Percentiles rank a stretch among this genome's conserved stretches.
These are phyloP conservation scores for Actinomortierella wolfii DNA, from an alignment of 371 early-diverging fungal species.

Conservation along the genomic window DNA sequence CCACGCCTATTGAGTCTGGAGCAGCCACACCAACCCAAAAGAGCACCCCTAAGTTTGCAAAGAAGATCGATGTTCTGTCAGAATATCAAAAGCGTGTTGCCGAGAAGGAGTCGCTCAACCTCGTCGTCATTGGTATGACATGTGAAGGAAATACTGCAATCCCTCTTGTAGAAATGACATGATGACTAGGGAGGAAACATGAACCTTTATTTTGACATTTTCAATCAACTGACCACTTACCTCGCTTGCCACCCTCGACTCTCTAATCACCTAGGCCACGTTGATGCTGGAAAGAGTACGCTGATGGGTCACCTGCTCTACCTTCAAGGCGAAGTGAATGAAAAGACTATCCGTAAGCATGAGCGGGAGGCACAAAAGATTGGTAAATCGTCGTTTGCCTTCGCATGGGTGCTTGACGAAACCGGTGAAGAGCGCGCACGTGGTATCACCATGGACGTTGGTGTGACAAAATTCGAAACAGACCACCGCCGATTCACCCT, in stretches of 20 bases:
- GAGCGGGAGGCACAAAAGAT: conserved; percentile 92
- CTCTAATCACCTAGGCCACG: conserved; percentile 76
- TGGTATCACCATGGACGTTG: conserved; percentile 98
- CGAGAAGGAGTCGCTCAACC: conserved; percentile 75
- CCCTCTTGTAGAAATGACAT: too few species aligned
- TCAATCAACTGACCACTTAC: not conserved
- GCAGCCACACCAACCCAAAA: conserved; percentile 51
- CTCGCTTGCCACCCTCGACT: not conserved
- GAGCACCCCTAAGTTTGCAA: conserved; percentile 47
- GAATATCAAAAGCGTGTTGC: conserved; percentile 75
- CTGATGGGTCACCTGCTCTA: conserved; percentile 97
- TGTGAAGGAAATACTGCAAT: not conserved
- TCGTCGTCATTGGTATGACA: conserved; percentile 81
- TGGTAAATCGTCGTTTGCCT: conserved; percentile 93
- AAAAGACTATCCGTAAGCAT: conserved; percentile 89
- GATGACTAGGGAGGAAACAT: not conserved
- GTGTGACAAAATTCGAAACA: conserved; percentile 90
- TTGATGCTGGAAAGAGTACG: conserved; percentile 99
- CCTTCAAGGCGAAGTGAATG: conserved; percentile 87
- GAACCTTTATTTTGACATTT: not conserved
- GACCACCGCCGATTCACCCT: conserved; percentile 79
- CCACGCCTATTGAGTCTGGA: conserved; percentile 30
- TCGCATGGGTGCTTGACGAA: conserved; percentile 96
- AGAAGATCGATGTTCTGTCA: conserved; percentile 71
- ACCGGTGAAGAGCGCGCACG: conserved; percentile 91